Conservation (phyloP, 1,284 basidiomycete genomes). For the Trichosporon inkin region DNA sequence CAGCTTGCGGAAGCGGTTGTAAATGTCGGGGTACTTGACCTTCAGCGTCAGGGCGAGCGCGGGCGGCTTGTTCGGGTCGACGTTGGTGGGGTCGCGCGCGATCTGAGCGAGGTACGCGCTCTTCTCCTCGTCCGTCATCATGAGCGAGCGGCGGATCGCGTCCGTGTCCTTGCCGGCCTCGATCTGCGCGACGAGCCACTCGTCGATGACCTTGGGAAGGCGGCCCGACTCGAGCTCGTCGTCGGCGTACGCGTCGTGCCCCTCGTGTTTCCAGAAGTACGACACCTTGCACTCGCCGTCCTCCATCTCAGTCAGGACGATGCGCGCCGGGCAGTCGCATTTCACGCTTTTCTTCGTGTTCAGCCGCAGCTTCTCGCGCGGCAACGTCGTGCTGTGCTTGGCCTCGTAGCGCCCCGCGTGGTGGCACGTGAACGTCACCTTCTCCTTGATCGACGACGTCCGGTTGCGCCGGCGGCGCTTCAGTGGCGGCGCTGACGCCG, state of each 20-base stretch:
- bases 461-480: conserved; percentile 41
- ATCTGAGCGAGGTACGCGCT: conserved; percentile 35
- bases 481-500: conserved; percentile 33
- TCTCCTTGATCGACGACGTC: conserved; percentile 38
- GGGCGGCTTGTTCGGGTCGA: conserved; percentile 38
- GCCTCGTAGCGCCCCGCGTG: conserved; percentile 44
- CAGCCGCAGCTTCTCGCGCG: conserved; percentile 38
- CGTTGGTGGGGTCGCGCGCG: conserved; percentile 32
- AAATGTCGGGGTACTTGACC: conserved; percentile 49
- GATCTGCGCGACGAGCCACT: conserved; percentile 45
- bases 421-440: conserved; percentile 48
- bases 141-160: conserved; percentile 37
- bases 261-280: conserved; percentile 46
- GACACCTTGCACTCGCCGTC: conserved; percentile 38
- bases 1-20: conserved; percentile 48
- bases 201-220: conserved; percentile 43
- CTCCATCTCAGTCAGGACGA: conserved; percentile 44
- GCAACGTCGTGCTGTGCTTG: conserved; percentile 38
- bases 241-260: conserved; percentile 45
- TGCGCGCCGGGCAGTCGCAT: conserved; percentile 42
- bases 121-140: conserved; percentile 41
- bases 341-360: conserved; percentile 49
- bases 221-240: conserved; percentile 37
- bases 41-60: conserved; percentile 37
- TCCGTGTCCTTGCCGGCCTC: conserved; percentile 39